A percentile compares a stretch with the other conserved stretches of the same genome.
These are phyloP conservation scores for Sungouiella thailandica DNA, from an alignment of 805 yeast genomes.

Conservation along the genomic window DNA sequence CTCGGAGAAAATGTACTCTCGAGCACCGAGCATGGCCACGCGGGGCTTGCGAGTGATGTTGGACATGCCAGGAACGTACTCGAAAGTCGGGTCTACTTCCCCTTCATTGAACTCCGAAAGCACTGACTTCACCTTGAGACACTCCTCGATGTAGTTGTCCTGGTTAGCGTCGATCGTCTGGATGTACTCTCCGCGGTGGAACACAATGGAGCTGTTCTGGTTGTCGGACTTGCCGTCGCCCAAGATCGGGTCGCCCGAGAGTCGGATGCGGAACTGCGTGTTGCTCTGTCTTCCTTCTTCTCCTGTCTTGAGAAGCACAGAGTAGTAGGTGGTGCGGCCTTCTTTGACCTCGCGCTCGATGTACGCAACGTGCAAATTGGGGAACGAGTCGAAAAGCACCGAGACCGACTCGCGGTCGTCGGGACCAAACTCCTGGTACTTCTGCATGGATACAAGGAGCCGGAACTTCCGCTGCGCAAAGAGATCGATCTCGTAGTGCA, in stretches of 20 bases:
- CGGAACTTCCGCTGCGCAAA: slow-evolving; percentile 77
- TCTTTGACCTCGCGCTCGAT: slow-evolving; percentile 45
- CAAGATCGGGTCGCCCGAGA: slow-evolving; percentile 90
- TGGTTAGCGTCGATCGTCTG: slow-evolving; percentile 96
- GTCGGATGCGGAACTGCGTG: slow-evolving; percentile 50
- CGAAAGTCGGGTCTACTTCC: slow-evolving; percentile 47
- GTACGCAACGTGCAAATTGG: slow-evolving; percentile 55
- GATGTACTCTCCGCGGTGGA: slow-evolving; percentile 89
- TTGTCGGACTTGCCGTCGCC: slow-evolving; percentile 98
- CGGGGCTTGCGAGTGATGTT: slow-evolving; percentile 39
- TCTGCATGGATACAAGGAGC: slow-evolving; percentile 83
- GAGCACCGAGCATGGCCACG: slow-evolving; percentile 91
- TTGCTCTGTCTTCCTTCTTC: slow-evolving; percentile 49
- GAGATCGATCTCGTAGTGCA: slow-evolving; percentile 18
- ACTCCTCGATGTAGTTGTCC: slow-evolving; percentile 92
- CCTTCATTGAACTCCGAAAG: slow-evolving; percentile 88
- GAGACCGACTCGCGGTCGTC: slow-evolving; percentile 67
- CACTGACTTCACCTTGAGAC: slow-evolving; percentile 82
- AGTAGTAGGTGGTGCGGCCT: slow-evolving; percentile 46
- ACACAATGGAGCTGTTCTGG: slow-evolving; percentile 82
- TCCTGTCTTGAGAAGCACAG: slow-evolving; percentile 52
- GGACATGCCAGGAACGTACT: slow-evolving; percentile 53
- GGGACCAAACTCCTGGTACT: slow-evolving; percentile 58
- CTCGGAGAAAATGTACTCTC: slow-evolving; percentile 93
- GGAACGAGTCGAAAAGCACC: slow-evolving; percentile 65